Evolutionary conservation across 1,284 basidiomycete genomes (phyloP), one percentile per base, ranked within the genome.

Genomic region (Porphyrellus sp.): DNA sequence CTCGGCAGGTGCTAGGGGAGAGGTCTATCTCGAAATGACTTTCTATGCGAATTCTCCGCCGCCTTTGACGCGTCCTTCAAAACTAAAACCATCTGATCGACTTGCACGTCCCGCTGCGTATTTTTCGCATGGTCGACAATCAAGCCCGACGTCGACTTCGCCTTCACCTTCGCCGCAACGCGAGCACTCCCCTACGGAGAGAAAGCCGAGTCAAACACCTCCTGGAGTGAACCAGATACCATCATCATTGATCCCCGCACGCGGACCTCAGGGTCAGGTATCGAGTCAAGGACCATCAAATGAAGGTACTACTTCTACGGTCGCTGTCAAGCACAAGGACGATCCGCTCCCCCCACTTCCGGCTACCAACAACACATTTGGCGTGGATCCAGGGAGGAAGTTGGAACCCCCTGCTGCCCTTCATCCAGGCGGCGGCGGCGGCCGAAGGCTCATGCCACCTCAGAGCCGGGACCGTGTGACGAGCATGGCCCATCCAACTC

Each of bases 11-110:
- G 69, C 77, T 37, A 77, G 85, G 35, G 86, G 86, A 8, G 83
- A 89, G 30, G 54, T 89, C n/a, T 89, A 86, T 63, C 75, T 89
- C 28, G 86, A 89, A 63, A 88, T 89, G 82, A 89, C 86, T 1
- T 90, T 79, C 70, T 89, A 79, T 63, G 74, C 86, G 5, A 79
- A 83, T 48, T 74, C 76, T 3, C 81, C 83, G 6, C 74, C 78
- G 4, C 79, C 80, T 9, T 61, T 77, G 35, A 69, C 64, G 8
- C 76, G 74, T 21, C 65, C 75, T 23, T 74, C 79, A 23, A 81
- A 78, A 56, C 65, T 81, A 28, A 62, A 55, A 5, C 74, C 76
- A 6, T 58, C 68, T 2, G 78, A 81, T 45, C 67, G 80, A 31
- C 63, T 81, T 40, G 44, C 61, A 11, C 72, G 67, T 24, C 70